Evolutionary conservation across 2,329 filamentous ascomycete genomes (phyloP).

Genomic region (Xylaria polymorpha): DNA sequence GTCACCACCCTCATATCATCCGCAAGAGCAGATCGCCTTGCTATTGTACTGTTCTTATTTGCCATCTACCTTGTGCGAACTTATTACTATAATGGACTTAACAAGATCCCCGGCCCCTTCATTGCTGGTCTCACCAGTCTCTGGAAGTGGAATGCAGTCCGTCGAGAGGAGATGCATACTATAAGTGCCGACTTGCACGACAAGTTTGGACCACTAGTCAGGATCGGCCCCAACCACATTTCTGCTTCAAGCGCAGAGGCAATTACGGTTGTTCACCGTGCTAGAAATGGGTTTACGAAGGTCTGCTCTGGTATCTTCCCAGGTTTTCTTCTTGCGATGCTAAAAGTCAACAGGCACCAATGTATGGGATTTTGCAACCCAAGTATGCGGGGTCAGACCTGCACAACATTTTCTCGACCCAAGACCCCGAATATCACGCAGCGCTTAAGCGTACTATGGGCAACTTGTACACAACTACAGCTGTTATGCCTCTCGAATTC

Average conservation of each 20-base stretch:
- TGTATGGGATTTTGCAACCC: conserved; percentile 9
- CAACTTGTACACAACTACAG: conserved; percentile 1
- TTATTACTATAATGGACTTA: conserved; percentile 10
- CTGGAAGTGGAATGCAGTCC: conserved; percentile 13
- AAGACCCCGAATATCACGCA: conserved; percentile 7
- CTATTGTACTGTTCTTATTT: neutral
- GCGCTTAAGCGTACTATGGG: conserved; percentile 10
- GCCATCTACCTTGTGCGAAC: neutral
- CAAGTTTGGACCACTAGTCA: conserved; percentile 9
- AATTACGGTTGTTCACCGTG: conserved; percentile 3
- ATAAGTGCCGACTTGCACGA: conserved; percentile 8
- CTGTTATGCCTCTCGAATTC: conserved; percentile 3
- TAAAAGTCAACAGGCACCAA: conserved; percentile 3
- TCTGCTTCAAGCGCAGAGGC: conserved; percentile 10
- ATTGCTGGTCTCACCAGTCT: conserved; percentile 7
- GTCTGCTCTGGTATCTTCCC: neutral
- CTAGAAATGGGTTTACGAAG: neutral
- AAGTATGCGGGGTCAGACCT: neutral
- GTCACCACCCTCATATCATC: conserved; percentile 20
- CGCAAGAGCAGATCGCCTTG: conserved; percentile 19
- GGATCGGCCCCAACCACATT: conserved; percentile 10
- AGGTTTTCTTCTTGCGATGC: neutral
- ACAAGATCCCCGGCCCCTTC: conserved; percentile 5
- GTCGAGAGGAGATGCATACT: conserved; percentile 10
- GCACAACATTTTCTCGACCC: conserved; percentile 13